Base-by-base conservation (phyloP, 306 rosid genomes). In the Oemleria cerasiformis region DNA sequence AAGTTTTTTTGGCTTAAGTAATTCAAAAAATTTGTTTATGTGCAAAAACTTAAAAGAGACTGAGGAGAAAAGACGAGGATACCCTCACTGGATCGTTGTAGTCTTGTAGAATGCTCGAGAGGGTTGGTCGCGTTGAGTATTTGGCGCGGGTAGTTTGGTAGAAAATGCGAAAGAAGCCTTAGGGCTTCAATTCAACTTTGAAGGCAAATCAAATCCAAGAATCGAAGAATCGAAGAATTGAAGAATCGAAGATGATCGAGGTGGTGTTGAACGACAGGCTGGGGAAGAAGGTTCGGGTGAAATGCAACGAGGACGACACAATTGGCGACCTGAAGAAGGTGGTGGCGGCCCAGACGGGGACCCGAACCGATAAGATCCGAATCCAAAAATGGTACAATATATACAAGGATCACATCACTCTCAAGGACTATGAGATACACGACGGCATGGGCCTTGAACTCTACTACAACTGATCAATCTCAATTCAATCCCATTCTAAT, bases 371-470 rank as follows among this genome's bases (percentile, higher is more conserved):
- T 56, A 90, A 90, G 86, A 88, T 90, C 74, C 85, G 96, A 20
- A 86, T 88, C 53, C 90, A 86, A 81, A 86, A 90, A 75, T 87
- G 93, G 96, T 90, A 88, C 76, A 86, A 80, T 77, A 88, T 90
- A 75, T 90, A 90, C 78, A 90, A 87, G 84, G 89, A 90, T 66
- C 97, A 92, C 74, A 89, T 89, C 84, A 89, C 96, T 79, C 97
- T 92, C 70, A 80, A 60, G 72, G 96, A 92, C 78, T 92, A 89
- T 67, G 97, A 92, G 81, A 84, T 92, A 70, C 96, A 92, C 68
- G 90, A 92, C 20, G 96, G 97, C 85, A 92, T 86, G 97, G 97
- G 97, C 68, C 97, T 89, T 61, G 93, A 92, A 74, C 96, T 89
- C 83, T 89, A 92, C 87, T 92, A 92, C 87, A 89, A 91, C 73